phyloP scores from a whole-genome alignment of 306 rosid species.

The Betula pendula region DNA sequence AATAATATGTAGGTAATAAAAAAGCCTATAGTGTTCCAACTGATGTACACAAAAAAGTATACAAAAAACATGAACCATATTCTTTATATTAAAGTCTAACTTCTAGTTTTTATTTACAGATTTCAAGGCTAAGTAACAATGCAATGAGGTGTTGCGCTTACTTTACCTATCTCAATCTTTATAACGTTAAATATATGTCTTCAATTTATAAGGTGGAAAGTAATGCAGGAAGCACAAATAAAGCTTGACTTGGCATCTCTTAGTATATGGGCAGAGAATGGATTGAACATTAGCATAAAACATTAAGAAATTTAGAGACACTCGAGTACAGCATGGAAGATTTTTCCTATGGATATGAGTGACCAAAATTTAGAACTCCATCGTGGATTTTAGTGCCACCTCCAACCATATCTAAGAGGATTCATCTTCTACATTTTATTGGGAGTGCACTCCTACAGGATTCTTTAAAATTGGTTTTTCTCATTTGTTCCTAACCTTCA shows the following conservation, averaged over 20 bases:
- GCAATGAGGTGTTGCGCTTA: neutral
- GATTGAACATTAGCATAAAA: neutral
- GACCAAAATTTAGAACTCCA: neutral
- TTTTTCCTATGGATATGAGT: no score
- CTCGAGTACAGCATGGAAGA: neutral
- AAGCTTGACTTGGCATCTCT: neutral
- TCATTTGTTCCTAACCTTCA: neutral
- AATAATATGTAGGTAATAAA: neutral
- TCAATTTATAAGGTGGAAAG: neutral
- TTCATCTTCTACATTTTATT: no score
- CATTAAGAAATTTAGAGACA: neutral
- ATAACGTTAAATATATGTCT: neutral
- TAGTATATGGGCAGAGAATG: neutral
- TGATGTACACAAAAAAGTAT: neutral
- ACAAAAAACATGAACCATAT: neutral
- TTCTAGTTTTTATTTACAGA: neutral
- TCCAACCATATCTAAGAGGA: neutral
- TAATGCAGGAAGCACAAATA: neutral
- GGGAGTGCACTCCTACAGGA: neutral
- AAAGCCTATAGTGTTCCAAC: neutral
- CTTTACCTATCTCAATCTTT: neutral
- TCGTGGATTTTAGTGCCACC: neutral
- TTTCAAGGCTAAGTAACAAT: neutral
- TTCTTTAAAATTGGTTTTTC: neutral
- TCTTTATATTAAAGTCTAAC: neutral